Base-by-base conservation (phyloP, 2,329 filamentous ascomycete genomes). In the Trichoderma polysporum region DNA sequence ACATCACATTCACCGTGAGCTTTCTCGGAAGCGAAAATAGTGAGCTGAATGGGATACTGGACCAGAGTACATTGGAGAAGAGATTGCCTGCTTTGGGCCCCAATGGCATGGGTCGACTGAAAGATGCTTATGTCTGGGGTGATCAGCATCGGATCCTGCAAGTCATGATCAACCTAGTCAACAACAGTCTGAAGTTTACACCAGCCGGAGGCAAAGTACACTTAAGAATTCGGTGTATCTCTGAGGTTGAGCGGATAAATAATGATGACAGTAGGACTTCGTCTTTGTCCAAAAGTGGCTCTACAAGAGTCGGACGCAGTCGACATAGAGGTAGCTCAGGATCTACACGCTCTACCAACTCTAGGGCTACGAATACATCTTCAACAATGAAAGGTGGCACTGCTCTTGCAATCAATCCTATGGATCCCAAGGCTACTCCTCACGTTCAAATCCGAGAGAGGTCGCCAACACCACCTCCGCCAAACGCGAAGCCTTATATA, bases 151-250 rank as follows among this genome's bases (percentile, higher is more conserved):
- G 94, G 52, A 95, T 97, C 45, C 80, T 97, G 29, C 94, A 97
- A 76, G 91, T 97, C n/a, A 87, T 97, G 54, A 97, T 96, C 81
- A 97, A 97, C 74, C 82, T 97, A 35, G 92, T 97, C 54, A 94
- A 91, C 77, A 97, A 97, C 79, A 92, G 91, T 76, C 81, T 97
- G 50, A 97, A 97, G 76, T 97, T 97, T 74, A 97, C 94, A 0
- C 91, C 92, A 0, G 78, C 87, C 7, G 89, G 89, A 1, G 93
- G 93, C 8, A 89, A 84, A 33, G 91, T 97, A 3, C 85, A 88
- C 29, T 85, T 97, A 9, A 86, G 88, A 8, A 93, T 97, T 66
- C 88, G 86, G 70, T 96, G 92, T 72, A 71, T 91, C 0, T 86
- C 89, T 8, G 90, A 92, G 73, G 77, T 82, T 1, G 85, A 86